These are phyloP conservation scores for Vitis hybrid DNA, from an alignment of 177 flowering plant genomes.

Conservation along the genomic window DNA sequence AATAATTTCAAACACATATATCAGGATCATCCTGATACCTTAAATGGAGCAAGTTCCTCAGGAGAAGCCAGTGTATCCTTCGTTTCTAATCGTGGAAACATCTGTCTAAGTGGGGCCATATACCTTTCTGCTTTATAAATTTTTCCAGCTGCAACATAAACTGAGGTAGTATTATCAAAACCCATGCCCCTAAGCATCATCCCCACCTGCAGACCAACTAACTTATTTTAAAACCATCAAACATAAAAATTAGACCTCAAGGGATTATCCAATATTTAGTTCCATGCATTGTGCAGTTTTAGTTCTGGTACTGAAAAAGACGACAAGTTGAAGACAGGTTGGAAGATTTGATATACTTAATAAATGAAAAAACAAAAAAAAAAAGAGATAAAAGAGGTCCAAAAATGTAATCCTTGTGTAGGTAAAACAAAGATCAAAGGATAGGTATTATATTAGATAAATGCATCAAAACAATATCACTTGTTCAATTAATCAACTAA, in stretches of 20 bases:
- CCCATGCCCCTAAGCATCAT: slow-evolving; percentile 99
- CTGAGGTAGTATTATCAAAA: slow-evolving; percentile 78
- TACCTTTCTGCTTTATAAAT: slow-evolving; percentile 79
- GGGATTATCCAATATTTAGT: background rate
- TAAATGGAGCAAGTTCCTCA: slow-evolving; percentile 83
- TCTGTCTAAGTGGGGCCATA: slow-evolving; percentile 83
- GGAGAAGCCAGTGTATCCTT: slow-evolving; percentile 76
- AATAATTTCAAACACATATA: background rate
- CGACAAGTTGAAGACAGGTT: background rate
- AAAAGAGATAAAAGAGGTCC: background rate
- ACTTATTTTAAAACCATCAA: background rate
- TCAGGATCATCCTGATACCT: slow-evolving; percentile 37
- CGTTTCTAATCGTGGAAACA: slow-evolving; percentile 83
- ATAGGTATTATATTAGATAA: too few relatives aligned
- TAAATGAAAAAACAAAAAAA: background rate
- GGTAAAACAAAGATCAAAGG: background rate
- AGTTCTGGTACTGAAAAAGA: background rate
- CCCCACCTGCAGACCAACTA: slow-evolving; percentile 62
- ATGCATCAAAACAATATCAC: too few relatives aligned
- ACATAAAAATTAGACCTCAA: background rate
- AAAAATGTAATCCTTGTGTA: background rate
- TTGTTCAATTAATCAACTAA: too few relatives aligned
- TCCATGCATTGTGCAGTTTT: background rate
- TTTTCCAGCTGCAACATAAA: slow-evolving; percentile 89
- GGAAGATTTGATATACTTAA: background rate